phyloP scores from a whole-genome alignment of 257 asterid genomes.

The Rhazya stricta region DNA sequence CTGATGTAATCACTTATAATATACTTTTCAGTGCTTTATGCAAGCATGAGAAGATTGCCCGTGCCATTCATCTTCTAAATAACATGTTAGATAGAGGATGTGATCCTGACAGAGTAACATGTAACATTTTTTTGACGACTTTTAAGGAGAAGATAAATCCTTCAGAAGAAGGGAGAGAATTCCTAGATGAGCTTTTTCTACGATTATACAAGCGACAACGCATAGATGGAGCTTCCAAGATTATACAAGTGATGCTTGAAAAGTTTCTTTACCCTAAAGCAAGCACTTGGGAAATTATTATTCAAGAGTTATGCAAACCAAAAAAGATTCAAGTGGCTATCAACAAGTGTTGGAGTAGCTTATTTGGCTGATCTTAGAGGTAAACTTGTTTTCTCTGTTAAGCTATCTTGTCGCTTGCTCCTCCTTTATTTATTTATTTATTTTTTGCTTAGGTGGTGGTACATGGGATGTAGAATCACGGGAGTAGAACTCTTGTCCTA shows the following conservation, averaged over 20 bases:
- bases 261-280: conserved; percentile 56
- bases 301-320: conserved; percentile 58
- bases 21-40: conserved; percentile 70
- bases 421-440: too few species aligned
- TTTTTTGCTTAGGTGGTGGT: background rate
- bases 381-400: conserved; percentile 12
- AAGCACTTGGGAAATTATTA: conserved; percentile 70
- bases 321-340: conserved; percentile 61
- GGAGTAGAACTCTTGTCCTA: background rate
- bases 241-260: conserved; percentile 80
- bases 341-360: conserved; percentile 62
- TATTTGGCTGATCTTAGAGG: conserved; percentile 47
- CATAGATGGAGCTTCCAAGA: conserved; percentile 58
- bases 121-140: conserved; percentile 62
- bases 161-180: conserved; percentile 55
- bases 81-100: conserved; percentile 69
- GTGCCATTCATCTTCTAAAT: conserved; percentile 64
- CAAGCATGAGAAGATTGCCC: conserved; percentile 52
- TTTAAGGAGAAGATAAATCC: conserved; percentile 54
- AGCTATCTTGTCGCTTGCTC: background rate
- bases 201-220: conserved; percentile 60
- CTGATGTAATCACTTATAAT: conserved; percentile 76
- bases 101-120: conserved; percentile 77
- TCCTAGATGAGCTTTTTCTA: conserved; percentile 68
- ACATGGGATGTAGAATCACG: too few species aligned